Percentiles rank a stretch among this genome's conserved stretches.
phyloP scores from a whole-genome alignment of 371 early-diverging fungal species.

The Nosema muscidifuracis region DNA sequence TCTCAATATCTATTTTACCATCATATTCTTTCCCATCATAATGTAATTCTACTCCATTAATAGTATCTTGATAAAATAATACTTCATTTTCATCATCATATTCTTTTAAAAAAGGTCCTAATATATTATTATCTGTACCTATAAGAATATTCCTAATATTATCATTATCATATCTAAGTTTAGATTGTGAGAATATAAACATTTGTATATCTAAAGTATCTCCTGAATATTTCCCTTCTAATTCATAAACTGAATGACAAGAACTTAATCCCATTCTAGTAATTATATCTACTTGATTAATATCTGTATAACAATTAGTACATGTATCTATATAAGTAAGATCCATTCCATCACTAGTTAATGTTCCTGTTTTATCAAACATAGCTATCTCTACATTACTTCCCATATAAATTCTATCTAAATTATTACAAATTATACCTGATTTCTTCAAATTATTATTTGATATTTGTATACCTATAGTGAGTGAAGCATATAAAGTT shows the following conservation, averaged over 20 bases:
- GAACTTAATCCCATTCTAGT: slow-evolving; percentile 70
- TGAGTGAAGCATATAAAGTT: slow-evolving; percentile 82
- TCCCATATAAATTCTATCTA: slow-evolving; percentile 81
- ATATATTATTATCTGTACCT: slow-evolving; percentile 6
- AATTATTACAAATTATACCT: slow-evolving; percentile 83
- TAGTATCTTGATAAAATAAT: slow-evolving; percentile 47
- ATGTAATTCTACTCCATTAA: slow-evolving; percentile 72
- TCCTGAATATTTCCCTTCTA: slow-evolving; percentile 78
- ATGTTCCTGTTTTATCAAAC: slow-evolving; percentile 98
- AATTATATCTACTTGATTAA: slow-evolving; percentile 12
- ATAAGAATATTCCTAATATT: slow-evolving; percentile 51
- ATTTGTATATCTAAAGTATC: slow-evolving; percentile 95
- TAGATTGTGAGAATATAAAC: slow-evolving; percentile 79
- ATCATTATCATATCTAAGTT: not conserved
- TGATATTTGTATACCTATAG: slow-evolving; percentile 86
- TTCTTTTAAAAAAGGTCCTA: slow-evolving; percentile 37
- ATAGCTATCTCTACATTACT: slow-evolving; percentile 87
- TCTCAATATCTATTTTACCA: not conserved
- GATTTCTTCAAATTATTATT: slow-evolving; percentile 71
- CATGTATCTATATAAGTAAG: slow-evolving; percentile 72
- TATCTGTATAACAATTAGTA: not conserved
- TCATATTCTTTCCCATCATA: no score
- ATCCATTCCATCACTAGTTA: slow-evolving; percentile 93
- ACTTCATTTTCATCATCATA: slow-evolving; percentile 24
- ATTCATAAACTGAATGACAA: slow-evolving; percentile 84